Base-by-base conservation (phyloP, 1,139 yeast species). In the Saccharomyces pastorianus region DNA sequence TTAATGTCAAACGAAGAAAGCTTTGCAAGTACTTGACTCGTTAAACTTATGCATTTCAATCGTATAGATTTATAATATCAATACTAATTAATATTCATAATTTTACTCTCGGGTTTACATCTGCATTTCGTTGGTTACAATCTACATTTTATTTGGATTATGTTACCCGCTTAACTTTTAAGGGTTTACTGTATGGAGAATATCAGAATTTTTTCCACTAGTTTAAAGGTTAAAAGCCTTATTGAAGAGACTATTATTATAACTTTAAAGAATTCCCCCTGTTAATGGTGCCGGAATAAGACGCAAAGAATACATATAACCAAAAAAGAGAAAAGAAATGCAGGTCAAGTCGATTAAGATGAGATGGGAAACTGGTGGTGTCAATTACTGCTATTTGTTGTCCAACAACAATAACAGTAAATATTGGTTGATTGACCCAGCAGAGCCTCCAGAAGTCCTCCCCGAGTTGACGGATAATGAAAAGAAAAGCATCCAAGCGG, bases 371-470 rank as follows among this genome's bases (percentile, higher is more conserved):
- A 71, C 81, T 29, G 96, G 97, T 55, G 72, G 71, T 29, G 95
- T 91, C 71, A 93, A 93, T 73, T 93, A 91, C 72, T 80, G 95
- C 61, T 93, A 93, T 67, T 71, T 91, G n/a, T 69, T 93, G 42
- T 78, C 84, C 11, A 96, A 89, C 66, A 81, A 82, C 26, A 76
- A 79, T 29, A 79, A 88, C 31, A 79, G 76, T 49, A 77, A 83
- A 58, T 83, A 96, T 7, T 88, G 96, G 85, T 65, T 95, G 46
- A 85, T 93, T 59, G 99, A 93, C 65, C 96, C 98, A 1, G 98
- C 99, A 0, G 88, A 85, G 62, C 89, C 95, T 0, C 71, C 76
- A 6, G 95, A 86, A 53, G 77, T 76, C 2, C 54, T 76, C 26
- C 71, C 76, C 31, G 68, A 70, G 51, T 64, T 77, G 56, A 65